Evolutionary conservation across 73 alveolate genomes (phyloP), one percentile per base, ranked within the genome.

Genomic region (Stentor roeselii): DNA sequence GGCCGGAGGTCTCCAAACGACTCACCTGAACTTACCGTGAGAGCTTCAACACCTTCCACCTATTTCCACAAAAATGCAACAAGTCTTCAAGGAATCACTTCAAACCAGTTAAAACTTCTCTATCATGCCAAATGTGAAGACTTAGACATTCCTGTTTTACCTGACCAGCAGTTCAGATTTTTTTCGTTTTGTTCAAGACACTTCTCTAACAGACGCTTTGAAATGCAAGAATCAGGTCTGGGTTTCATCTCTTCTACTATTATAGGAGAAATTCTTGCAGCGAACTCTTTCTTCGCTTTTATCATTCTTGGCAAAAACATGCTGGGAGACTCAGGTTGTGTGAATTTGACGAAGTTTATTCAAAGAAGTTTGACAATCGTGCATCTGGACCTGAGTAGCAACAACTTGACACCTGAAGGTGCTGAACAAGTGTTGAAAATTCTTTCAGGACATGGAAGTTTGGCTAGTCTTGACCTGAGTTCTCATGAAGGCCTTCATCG

Each of bases 401-500:
- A 86, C 74, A 74, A 84, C 83, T 83, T 86, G 3, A 83, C 90
- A 1, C 78, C 92, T 27, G 78, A 82, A 14, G 92, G 92, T 0
- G 88, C 92, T 78, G 36, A 32, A 27, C 59, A 83, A 14, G 42
- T 86, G n/a, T 86, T 86, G 58, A 83, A 84, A 82, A 61, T 40
- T 15, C 21, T 86, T 75, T 32, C 35, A 3, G 31, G 59, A 37
- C 60, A 82, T 31, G 82, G 27, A 1, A 67, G 84, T 39, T 30
- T 86, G 3, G 50, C 42, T 0, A 61, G 88, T 21, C 6, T 86
- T 0, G 89, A 86, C 31, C 40, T 86, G 74, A 59, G 90, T 37
- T 59, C 88, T 60, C 75, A 86, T 32, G 92, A 86, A 59, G 92
- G 92, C 3, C 60, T 86, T 39, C 82, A 86, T 83, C 59, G 92